phyloP scores from a whole-genome alignment of 2,329 filamentous ascomycete genomes.

The Lecanoromycetidae sp. region DNA sequence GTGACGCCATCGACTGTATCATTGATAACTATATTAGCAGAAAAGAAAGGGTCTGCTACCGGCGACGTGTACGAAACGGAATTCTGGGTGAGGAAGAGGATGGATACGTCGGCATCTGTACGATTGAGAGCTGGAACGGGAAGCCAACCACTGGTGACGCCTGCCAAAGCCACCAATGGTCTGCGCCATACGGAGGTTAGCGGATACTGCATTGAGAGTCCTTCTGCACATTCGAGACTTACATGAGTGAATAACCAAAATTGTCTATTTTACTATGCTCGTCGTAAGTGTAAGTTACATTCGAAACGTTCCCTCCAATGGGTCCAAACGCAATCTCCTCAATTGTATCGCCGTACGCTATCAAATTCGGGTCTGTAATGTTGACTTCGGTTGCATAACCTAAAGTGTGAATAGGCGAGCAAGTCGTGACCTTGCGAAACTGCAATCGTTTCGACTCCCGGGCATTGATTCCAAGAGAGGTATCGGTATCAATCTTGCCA shows the following conservation, averaged over 20 bases:
- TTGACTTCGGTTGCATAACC: constrained; percentile 3
- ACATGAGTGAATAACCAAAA: constrained; percentile 11
- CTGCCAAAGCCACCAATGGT: neutral
- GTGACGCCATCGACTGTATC: neutral
- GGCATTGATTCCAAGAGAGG: constrained; percentile 23
- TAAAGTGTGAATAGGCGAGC: constrained; percentile 11
- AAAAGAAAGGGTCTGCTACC: constrained; percentile 19
- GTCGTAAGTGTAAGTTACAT: constrained; percentile 14
- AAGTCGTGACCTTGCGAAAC: constrained; percentile 20
- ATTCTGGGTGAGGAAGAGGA: constrained; percentile 17
- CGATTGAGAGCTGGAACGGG: constrained; percentile 18
- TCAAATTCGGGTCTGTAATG: neutral
- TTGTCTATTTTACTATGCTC: neutral
- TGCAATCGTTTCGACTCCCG: constrained; percentile 18
- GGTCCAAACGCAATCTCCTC: neutral
- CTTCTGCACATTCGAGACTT: neutral
- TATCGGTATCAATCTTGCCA: constrained; percentile 21
- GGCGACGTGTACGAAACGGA: constrained; percentile 12
- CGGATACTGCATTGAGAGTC: neutral
- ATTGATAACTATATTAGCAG: constrained; percentile 1
- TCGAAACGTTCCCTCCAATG: neutral
- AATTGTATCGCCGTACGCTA: constrained; percentile 4
- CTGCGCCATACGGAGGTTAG: neutral
- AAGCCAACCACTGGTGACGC: constrained; percentile 7
- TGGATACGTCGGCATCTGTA: constrained; percentile 18